phyloP scores from a whole-genome alignment of 2,329 filamentous ascomycete species.

The Albifimbria verrucaria region DNA sequence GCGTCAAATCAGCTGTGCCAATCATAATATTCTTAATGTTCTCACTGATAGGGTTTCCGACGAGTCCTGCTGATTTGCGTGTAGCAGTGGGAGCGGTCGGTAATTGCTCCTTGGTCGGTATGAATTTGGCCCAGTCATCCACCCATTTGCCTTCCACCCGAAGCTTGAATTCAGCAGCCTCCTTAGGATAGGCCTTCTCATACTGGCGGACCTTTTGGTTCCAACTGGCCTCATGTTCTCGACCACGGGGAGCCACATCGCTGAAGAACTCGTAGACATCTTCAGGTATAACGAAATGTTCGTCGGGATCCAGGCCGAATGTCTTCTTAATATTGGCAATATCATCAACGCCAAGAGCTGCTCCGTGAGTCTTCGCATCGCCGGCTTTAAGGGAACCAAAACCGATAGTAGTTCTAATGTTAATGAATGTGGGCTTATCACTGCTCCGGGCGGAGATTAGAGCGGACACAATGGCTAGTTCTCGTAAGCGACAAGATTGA shows the following conservation, averaged over 20 bases:
- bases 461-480: not conserved
- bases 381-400: slow-evolving; percentile 37
- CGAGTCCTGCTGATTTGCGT: slow-evolving; percentile 37
- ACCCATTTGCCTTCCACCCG: slow-evolving; percentile 39
- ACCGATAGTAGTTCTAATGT: slow-evolving; percentile 50
- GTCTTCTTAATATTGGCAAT: slow-evolving; percentile 32
- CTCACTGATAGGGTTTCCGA: slow-evolving; percentile 43
- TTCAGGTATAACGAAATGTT: slow-evolving; percentile 19
- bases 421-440: slow-evolving; percentile 51
- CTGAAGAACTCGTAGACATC: slow-evolving; percentile 43
- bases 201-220: slow-evolving; percentile 35
- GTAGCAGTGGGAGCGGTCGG: slow-evolving; percentile 40
- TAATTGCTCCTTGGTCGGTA: slow-evolving; percentile 36
- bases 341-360: slow-evolving; percentile 47
- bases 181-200: slow-evolving; percentile 36
- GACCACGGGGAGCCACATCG: slow-evolving; percentile 33
- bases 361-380: slow-evolving; percentile 49
- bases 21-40: slow-evolving; percentile 40
- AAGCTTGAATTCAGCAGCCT: slow-evolving; percentile 40
- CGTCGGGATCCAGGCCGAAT: slow-evolving; percentile 20
- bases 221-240: slow-evolving; percentile 41
- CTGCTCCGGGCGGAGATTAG: slow-evolving; percentile 8
- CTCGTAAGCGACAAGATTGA: not conserved
- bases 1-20: slow-evolving; percentile 43
- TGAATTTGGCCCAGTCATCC: slow-evolving; percentile 39